Conservation (phyloP, 495 filamentous ascomycete genomes). For the Mycothermus thermophilus region DNA sequence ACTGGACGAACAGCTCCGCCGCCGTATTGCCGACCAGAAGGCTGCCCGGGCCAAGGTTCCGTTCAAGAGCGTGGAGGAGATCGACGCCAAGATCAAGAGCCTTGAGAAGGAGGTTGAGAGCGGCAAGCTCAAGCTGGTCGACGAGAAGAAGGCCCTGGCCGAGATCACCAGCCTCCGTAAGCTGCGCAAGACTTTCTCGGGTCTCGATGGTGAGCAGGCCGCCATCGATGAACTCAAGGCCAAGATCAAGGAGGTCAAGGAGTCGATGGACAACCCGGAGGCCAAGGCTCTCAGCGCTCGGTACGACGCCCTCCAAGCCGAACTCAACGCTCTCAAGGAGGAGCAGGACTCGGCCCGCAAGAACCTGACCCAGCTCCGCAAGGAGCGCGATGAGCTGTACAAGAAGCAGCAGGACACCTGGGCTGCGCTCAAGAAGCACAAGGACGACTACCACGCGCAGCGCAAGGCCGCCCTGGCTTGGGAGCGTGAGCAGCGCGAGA, state of each 20-base stretch:
- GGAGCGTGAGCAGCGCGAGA: conserved; percentile 62
- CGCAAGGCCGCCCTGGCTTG: conserved; percentile 67
- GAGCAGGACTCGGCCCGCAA: conserved; percentile 82
- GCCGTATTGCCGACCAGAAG: conserved; percentile 74
- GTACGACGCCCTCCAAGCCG: conserved; percentile 66
- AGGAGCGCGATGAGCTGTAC: conserved; percentile 71
- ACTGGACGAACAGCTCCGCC: conserved; percentile 69
- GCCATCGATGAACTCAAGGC: conserved; percentile 70
- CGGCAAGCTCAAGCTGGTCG: conserved; percentile 82
- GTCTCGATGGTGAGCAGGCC: conserved; percentile 69
- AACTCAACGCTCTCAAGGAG: conserved; percentile 77
- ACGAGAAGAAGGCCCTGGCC: conserved; percentile 84
- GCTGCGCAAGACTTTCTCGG: conserved; percentile 76
- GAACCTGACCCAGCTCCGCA: conserved; percentile 71
- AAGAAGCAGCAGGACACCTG: conserved; percentile 75
- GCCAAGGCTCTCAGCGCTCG: conserved; percentile 71
- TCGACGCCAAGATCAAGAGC: conserved; percentile 64
- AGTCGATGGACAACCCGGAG: conserved; percentile 83
- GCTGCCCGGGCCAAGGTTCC: conserved; percentile 55
- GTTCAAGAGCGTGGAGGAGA: conserved; percentile 76
- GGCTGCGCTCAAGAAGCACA: conserved; percentile 60
- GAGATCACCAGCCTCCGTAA: conserved; percentile 74
- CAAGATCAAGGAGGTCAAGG: conserved; percentile 72
- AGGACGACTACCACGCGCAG: conserved; percentile 68
- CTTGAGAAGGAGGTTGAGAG: conserved; percentile 75